Percentiles rank a stretch among this genome's conserved stretches.
These are phyloP conservation scores for Neltuma alba DNA, from an alignment of 306 rosid genomes.

Conservation along the genomic window DNA sequence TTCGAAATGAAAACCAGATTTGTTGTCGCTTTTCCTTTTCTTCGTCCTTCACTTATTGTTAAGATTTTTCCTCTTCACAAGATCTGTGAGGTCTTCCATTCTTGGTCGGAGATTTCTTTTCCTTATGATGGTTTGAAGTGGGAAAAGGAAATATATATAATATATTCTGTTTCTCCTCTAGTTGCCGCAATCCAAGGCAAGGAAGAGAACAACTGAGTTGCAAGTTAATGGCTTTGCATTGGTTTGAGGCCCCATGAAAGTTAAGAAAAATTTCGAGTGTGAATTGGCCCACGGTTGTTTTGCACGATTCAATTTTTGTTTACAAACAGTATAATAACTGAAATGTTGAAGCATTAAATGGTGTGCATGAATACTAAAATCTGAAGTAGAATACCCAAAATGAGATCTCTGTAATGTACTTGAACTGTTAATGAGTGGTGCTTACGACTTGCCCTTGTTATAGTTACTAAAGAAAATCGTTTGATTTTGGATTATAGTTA, in stretches of 20 bases:
- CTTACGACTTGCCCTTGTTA: not conserved
- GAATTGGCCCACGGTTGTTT: not conserved
- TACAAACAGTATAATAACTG: not conserved
- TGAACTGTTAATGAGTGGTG: not conserved
- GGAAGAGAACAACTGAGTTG: conserved; percentile 2
- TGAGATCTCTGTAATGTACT: not conserved
- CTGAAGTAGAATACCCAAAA: not conserved
- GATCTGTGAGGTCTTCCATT: not conserved
- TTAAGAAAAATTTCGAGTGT: not conserved
- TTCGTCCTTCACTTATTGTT: not conserved
- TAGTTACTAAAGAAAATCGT: not conserved
- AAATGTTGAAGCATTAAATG: not conserved
- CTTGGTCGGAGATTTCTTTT: not conserved
- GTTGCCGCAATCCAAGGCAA: not conserved
- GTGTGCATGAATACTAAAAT: not conserved
- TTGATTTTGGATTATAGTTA: conserved; percentile 34
- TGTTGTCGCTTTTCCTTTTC: not conserved
- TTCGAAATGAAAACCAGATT: not conserved
- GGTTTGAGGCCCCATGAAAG: not conserved
- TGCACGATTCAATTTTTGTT: not conserved
- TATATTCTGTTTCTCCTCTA: too few species aligned
- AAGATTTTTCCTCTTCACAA: not conserved
- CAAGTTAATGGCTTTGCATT: not conserved
- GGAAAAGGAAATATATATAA: too few species aligned
- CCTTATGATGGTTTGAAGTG: not conserved